A percentile compares a stretch with the other conserved stretches of the same genome.
These are phyloP conservation scores for Pachysandra terminalis DNA, from an alignment of 164 flowering plant species.

Conservation along the genomic window DNA sequence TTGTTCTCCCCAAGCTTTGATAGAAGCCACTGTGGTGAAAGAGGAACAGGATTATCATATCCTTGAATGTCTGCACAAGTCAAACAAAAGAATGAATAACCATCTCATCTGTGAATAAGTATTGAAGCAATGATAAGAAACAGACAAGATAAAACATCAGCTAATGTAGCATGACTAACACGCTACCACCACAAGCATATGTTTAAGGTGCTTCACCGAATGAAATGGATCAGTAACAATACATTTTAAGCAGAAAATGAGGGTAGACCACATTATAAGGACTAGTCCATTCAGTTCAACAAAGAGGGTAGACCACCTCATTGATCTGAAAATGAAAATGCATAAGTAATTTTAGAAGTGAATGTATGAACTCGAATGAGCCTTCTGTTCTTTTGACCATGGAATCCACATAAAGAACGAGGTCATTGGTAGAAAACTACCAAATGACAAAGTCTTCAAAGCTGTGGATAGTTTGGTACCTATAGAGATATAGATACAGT, in stretches of 20 bases:
- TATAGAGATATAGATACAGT: no score
- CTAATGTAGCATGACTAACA: not conserved
- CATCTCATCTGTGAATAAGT: not conserved
- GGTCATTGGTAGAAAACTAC: no score
- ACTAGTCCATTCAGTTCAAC: not conserved
- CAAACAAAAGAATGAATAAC: slow-evolving; percentile 3
- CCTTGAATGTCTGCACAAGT: slow-evolving; percentile 66
- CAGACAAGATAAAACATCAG: not conserved
- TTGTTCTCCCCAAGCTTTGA: slow-evolving; percentile 84
- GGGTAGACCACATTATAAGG: no score
- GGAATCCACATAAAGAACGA: no score
- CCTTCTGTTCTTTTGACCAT: not conserved
- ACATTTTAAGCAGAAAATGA: no score
- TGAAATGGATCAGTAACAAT: no score
- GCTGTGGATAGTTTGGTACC: no score
- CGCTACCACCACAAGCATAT: not conserved
- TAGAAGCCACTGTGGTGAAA: slow-evolving; percentile 97
- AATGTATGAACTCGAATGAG: no score
- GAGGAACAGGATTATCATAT: slow-evolving; percentile 72
- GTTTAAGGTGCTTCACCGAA: no score
- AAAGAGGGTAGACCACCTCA: not conserved
- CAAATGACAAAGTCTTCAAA: no score
- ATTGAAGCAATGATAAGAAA: not conserved
- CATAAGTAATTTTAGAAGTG: no score
- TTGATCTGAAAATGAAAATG: no score